Conservation (phyloP, 2,329 filamentous ascomycete species). For the Pseudocercospora cruenta region DNA sequence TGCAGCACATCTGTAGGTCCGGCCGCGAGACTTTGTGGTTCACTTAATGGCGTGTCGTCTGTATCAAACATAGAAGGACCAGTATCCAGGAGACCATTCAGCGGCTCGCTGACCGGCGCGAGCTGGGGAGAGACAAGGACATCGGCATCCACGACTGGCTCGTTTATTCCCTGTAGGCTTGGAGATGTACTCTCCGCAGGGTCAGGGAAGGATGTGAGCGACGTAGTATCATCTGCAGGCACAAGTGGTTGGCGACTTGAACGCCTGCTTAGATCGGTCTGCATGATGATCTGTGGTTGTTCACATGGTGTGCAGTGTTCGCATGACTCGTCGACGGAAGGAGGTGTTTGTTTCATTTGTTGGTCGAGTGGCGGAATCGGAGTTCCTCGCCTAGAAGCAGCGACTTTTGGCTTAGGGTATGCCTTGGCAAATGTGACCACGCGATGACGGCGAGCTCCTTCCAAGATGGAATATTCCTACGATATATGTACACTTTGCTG, state of each 20-base stretch:
- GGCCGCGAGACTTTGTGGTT: constrained; percentile 35
- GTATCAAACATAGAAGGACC: constrained; percentile 40
- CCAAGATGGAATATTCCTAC: not conserved
- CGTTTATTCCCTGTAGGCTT: constrained; percentile 20
- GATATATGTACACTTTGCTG: not conserved
- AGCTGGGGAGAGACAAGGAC: constrained; percentile 6
- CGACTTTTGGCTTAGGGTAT: not conserved
- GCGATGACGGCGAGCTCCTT: not conserved
- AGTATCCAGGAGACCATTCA: constrained; percentile 36
- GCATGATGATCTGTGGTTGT: constrained; percentile 8
- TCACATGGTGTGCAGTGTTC: constrained; percentile 7
- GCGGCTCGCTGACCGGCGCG: constrained; percentile 18
- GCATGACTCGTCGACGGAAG: constrained; percentile 4
- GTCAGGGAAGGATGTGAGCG: constrained; percentile 39
- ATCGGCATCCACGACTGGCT: constrained; percentile 11
- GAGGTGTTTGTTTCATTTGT: constrained; percentile 8
- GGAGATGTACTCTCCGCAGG: constrained; percentile 28
- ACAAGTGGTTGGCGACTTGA: constrained; percentile 26
- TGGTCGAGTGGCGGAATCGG: constrained; percentile 5
- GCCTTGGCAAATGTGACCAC: not conserved
- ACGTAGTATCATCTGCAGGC: constrained; percentile 31
- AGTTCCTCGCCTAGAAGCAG: not conserved
- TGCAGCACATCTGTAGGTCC: constrained; percentile 31
- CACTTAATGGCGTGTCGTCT: constrained; percentile 19
- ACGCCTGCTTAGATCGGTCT: constrained; percentile 24